phyloP scores from a whole-genome alignment of 176 grass and related monocot genomes.

The Phoenix roebelenii region DNA sequence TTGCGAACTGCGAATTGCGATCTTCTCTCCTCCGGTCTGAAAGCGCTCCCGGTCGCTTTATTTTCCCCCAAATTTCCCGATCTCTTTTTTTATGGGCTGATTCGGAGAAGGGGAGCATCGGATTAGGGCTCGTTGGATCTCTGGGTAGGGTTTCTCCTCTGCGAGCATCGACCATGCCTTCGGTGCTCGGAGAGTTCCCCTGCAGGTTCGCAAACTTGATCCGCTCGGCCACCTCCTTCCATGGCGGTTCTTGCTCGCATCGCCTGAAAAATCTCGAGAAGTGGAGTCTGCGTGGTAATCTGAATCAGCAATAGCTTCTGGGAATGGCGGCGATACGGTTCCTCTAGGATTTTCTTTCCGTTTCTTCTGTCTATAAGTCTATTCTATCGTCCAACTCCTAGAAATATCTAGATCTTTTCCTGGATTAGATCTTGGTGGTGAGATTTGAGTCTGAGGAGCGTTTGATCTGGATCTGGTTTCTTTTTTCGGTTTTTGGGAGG shows the following conservation, averaged over 20 bases:
- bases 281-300: slow-evolving; percentile 36
- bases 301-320: slow-evolving; percentile 20
- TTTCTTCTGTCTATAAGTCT: neutral
- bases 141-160: too few species aligned
- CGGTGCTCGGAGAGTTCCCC: slow-evolving; percentile 29
- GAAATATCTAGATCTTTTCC: too few species aligned
- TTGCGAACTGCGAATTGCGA: too few species aligned
- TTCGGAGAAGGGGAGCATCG: too few species aligned
- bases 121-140: too few species aligned
- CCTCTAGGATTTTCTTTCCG: slow-evolving; percentile 5
- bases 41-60: too few species aligned
- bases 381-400: neutral
- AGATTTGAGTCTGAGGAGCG: slow-evolving; percentile 1
- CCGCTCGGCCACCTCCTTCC: slow-evolving; percentile 18
- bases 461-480: neutral
- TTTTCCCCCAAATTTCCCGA: too few species aligned
- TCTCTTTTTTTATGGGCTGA: too few species aligned
- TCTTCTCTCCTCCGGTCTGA: too few species aligned
- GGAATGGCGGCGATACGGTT: neutral
- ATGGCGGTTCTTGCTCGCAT: slow-evolving; percentile 45
- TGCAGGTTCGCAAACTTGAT: slow-evolving; percentile 15
- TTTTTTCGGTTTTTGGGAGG: too few species aligned
- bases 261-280: slow-evolving; percentile 43
- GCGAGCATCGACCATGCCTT: too few species aligned
- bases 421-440: too few species aligned